A percentile compares a stretch with the other conserved stretches of the same genome.
phyloP scores from a whole-genome alignment of 1,139 yeast genomes.

The Candida sanyaensis region DNA sequence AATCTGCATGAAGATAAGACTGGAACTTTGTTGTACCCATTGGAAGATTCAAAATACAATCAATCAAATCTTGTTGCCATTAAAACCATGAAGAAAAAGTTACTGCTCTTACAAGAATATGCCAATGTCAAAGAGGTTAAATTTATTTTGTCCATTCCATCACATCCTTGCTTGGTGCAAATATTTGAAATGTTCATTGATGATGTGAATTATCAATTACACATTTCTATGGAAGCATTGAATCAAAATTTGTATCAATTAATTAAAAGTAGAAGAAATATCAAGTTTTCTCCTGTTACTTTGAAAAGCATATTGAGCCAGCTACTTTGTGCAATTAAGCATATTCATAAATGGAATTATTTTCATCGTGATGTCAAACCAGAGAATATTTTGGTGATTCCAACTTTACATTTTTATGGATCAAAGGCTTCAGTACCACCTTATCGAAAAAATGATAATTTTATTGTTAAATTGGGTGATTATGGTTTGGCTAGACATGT shows the following conservation, averaged over 20 bases:
- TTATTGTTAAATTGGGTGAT: constrained; percentile 82
- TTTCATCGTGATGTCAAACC: constrained; percentile 89
- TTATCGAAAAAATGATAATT: constrained; percentile 43
- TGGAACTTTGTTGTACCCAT: constrained; percentile 55
- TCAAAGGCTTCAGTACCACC: constrained; percentile 42
- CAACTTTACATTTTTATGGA: constrained; percentile 55
- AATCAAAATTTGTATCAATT: constrained; percentile 77
- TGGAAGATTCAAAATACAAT: constrained; percentile 26
- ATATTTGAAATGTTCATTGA: constrained; percentile 81
- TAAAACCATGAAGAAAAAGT: constrained; percentile 68
- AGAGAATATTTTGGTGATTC: constrained; percentile 72
- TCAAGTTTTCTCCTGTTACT: constrained; percentile 57
- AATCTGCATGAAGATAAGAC: constrained; percentile 15
- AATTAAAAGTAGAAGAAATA: constrained; percentile 56
- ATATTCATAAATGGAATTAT: constrained; percentile 73
- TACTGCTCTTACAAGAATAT: constrained; percentile 56
- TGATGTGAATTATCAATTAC: constrained; percentile 54
- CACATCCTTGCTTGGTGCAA: constrained; percentile 72
- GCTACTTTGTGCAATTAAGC: constrained; percentile 72
- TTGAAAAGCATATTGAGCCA: constrained; percentile 69
- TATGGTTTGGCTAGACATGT: constrained; percentile 83
- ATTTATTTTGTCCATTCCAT: constrained; percentile 69
- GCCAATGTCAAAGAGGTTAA: constrained; percentile 69
- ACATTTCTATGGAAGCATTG: constrained; percentile 89
- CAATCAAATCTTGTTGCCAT: constrained; percentile 69